These are phyloP conservation scores for Miscanthus sacchariflorus DNA, from an alignment of 202 grass and related monocot genomes.

Conservation along the genomic window DNA sequence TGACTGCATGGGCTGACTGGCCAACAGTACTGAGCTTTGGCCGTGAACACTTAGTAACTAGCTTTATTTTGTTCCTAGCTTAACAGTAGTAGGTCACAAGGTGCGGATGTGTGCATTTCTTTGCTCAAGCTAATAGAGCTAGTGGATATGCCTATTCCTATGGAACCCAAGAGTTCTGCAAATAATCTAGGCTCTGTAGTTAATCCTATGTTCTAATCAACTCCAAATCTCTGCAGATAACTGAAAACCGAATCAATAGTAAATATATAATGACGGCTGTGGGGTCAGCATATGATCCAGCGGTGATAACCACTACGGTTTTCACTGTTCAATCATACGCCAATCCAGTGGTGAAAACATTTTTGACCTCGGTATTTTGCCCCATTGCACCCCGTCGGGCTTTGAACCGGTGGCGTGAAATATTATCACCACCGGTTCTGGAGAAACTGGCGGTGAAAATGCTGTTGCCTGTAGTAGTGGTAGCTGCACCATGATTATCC, in stretches of 20 bases:
- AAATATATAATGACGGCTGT: no score
- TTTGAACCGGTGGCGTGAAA: not conserved
- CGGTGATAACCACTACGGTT: no score
- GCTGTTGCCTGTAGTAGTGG: not conserved
- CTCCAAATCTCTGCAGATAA: no score
- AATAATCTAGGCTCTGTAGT: not conserved
- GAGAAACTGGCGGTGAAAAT: not conserved
- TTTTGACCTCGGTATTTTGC: no score
- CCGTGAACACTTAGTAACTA: conserved; percentile 7
- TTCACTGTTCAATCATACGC: not conserved
- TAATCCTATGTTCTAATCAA: not conserved
- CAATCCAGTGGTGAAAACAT: no score
- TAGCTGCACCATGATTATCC: conserved; percentile 33
- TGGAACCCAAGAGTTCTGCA: not conserved
- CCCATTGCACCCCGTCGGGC: no score
- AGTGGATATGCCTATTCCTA: conserved; percentile 46
- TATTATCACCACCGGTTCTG: no score
- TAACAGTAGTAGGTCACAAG: conserved; percentile 22
- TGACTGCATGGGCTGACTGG: not conserved
- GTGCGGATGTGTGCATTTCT: not conserved
- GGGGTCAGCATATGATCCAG: no score
- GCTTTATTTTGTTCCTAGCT: conserved; percentile 19
- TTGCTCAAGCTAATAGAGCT: conserved; percentile 34
- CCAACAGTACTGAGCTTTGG: conserved; percentile 38
- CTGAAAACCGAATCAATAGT: no score